Base-by-base conservation (phyloP, 2,329 filamentous ascomycete genomes). In the Talaromyces sp. region DNA sequence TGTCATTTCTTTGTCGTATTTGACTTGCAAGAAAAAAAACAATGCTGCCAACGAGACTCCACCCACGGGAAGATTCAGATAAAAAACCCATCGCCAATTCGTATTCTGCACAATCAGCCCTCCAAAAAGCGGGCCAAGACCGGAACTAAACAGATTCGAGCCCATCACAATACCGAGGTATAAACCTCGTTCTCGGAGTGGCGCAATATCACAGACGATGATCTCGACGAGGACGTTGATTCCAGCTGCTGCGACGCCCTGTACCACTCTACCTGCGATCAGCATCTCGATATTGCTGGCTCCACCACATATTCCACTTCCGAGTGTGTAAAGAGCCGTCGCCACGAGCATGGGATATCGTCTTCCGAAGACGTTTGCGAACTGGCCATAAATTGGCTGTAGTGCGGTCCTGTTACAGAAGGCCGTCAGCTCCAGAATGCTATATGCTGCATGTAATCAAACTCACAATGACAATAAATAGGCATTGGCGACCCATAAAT, bases 181-280 rank as follows among this genome's bases (percentile, higher is more conserved):
- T 9, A 71, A 71, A 1, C 69, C 69, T 31, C 71, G 65, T 23
- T 75, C 70, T 12, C 72, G 64, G 25, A 82, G 69, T 9, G 79
- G 77, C 2, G 81, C 76, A 40, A 82, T 71, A 63, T 82, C 80
- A 12, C 77, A 77, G 1, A 82, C 72, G 1, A 82, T 72, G 18
- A 82, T 75, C 35, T 81, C 77, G n/a, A 40, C 9, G 16, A 40
- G 39, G 39, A 40, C 62, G 25, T 66, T 68, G 65, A 81, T 76
- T 0, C 81, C 82, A 1, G 79, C 81, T 1, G 72, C 77, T 0
- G 81, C 82, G 1, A 82, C 67, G 0, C 86, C 85, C 61, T 87
- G 84, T 1, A 88, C 69, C 0, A 77, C 77, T 0, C 85, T 77
- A n/a, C 82, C 83, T 65, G 75, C 78, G 16, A 88, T 84, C 1